Percentiles rank a stretch among this genome's conserved stretches.
phyloP scores from a whole-genome alignment of 2,329 filamentous ascomycete genomes.

The Cryphonectria parasitica region DNA sequence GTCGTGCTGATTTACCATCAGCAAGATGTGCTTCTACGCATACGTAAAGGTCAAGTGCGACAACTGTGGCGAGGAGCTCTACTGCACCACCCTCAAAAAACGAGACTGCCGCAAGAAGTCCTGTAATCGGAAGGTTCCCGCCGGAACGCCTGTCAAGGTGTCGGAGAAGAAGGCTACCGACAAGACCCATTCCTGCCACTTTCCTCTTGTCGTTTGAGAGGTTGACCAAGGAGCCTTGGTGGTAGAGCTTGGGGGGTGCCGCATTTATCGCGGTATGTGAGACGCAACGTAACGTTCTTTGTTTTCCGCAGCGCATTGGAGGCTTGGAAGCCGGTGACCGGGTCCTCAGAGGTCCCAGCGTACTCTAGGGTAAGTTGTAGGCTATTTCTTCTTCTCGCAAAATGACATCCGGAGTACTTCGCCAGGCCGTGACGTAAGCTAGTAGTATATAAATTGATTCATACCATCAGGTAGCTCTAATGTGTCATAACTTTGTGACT shows the following conservation, averaged over 20 bases:
- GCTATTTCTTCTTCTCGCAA: not conserved
- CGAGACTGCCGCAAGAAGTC: slow-evolving; percentile 15
- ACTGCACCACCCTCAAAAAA: slow-evolving; percentile 11
- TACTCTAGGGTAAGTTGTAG: not conserved
- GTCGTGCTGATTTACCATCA: too few relatives aligned
- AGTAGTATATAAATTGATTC: not conserved
- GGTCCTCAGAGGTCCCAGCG: not conserved
- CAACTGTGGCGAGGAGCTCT: not conserved
- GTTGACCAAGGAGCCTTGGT: not conserved
- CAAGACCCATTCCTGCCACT: not conserved
- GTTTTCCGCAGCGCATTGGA: not conserved
- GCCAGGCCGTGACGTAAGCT: not conserved
- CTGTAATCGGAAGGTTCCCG: not conserved
- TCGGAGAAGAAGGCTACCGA: not conserved
- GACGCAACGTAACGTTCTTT: too few relatives aligned
- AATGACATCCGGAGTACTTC: not conserved
- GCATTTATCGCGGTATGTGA: too few relatives aligned
- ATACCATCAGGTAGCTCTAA: too few relatives aligned
- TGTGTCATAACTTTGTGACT: too few relatives aligned
- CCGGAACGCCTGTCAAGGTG: not conserved
- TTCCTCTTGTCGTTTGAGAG: slow-evolving; percentile 4
- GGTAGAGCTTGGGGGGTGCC: too few relatives aligned
- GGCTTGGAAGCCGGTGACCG: not conserved
- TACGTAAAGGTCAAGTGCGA: not conserved
- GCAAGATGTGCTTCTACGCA: slow-evolving; percentile 10